A percentile compares a stretch with the other conserved stretches of the same genome.
Conservation (phyloP, 768 basidiomycete genomes). For the Sarcomyxa edulis region DNA sequence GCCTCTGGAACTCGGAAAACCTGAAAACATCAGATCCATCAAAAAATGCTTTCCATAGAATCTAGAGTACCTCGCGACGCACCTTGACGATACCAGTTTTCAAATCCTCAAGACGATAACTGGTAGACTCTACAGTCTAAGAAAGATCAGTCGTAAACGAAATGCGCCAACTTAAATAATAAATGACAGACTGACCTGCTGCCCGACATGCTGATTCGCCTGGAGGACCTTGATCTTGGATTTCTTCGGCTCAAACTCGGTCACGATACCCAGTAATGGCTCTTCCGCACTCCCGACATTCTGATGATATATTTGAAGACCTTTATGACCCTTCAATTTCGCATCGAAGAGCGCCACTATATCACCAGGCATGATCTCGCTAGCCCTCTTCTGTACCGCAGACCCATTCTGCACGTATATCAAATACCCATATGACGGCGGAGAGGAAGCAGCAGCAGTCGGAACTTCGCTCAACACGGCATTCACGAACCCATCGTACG, state of each 20-base stretch:
- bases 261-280: slow-evolving; percentile 68
- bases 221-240: slow-evolving; percentile 81
- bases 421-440: slow-evolving; percentile 62
- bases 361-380: slow-evolving; percentile 87
- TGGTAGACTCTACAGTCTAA: slow-evolving; percentile 66
- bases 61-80: no score
- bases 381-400: slow-evolving; percentile 64
- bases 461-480: slow-evolving; percentile 65
- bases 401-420: slow-evolving; percentile 68
- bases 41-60: no score
- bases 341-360: slow-evolving; percentile 72
- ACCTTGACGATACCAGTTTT: slow-evolving; percentile 85
- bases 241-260: slow-evolving; percentile 84
- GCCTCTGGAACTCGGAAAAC: slow-evolving; percentile 7
- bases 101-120: slow-evolving; percentile 84
- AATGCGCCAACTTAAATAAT: background rate
- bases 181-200: slow-evolving; percentile 49
- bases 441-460: slow-evolving; percentile 39
- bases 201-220: slow-evolving; percentile 82
- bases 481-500: slow-evolving; percentile 71
- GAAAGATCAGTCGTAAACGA: slow-evolving; percentile 5
- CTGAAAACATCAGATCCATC: no score
- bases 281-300: slow-evolving; percentile 44
- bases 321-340: slow-evolving; percentile 74
- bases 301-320: slow-evolving; percentile 68